Percentiles rank a stretch among this genome's conserved stretches.
These are phyloP conservation scores for Schwanniomyces pseudopolymorphus DNA, from an alignment of 805 yeast species.

Conservation along the genomic window DNA sequence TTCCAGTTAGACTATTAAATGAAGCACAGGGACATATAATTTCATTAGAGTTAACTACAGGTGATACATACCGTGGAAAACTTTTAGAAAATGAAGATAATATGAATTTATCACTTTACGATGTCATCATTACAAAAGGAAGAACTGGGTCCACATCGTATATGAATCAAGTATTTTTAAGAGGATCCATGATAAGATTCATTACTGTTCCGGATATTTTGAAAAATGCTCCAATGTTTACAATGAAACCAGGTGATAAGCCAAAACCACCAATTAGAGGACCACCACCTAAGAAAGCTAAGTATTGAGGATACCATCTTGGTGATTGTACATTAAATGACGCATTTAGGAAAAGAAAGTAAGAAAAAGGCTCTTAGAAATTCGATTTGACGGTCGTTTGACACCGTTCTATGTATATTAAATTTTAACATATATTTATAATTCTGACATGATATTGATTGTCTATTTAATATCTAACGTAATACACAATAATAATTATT, in stretches of 20 bases:
- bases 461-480: neutral
- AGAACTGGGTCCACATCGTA: conserved; percentile 71
- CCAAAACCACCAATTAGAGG: conserved; percentile 75
- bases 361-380: too few species aligned
- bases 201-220: conserved; percentile 87
- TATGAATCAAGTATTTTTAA: conserved; percentile 80
- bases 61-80: conserved; percentile 86
- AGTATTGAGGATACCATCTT: conserved; percentile 12
- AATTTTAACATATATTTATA: neutral
- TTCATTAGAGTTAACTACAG: conserved; percentile 78
- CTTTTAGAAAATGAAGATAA: conserved; percentile 85
- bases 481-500: conserved; percentile 11
- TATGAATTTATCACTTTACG: conserved; percentile 86
- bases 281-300: conserved; percentile 43
- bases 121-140: conserved; percentile 72
- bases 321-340: neutral
- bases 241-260: conserved; percentile 52
- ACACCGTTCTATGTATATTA: neutral
- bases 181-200: conserved; percentile 88
- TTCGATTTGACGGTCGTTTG: neutral
- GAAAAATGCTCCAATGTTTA: conserved; percentile 85
- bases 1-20: conserved; percentile 81
- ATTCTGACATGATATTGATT: neutral
- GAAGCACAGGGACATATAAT: conserved; percentile 90
- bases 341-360: neutral